A percentile compares a stretch with the other conserved stretches of the same genome.
Conservation (phyloP, 192 early-diverging fungal genomes). For the Gigaspora rosea region DNA sequence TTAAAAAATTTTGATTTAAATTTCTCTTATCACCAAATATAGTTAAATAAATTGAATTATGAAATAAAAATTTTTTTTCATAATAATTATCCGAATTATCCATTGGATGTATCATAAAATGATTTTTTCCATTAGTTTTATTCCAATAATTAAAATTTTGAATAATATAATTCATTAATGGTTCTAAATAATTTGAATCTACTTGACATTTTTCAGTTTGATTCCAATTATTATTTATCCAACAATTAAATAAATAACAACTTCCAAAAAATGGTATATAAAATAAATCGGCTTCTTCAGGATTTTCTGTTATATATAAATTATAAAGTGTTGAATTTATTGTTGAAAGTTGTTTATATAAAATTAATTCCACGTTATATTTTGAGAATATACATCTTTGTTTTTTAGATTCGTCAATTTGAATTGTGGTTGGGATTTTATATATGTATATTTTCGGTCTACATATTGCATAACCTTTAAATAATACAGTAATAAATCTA, state of each 20-base stretch:
- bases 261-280: constrained; percentile 52
- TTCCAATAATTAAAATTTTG: constrained; percentile 48
- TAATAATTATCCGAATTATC: constrained; percentile 45
- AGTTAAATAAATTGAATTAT: constrained; percentile 47
- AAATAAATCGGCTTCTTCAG: constrained; percentile 48
- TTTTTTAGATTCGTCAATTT: too few relatives aligned
- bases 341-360: constrained; percentile 41
- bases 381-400: too few relatives aligned
- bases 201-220: constrained; percentile 43
- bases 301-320: constrained; percentile 51
- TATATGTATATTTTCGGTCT: too few relatives aligned
- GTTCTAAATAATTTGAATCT: constrained; percentile 44
- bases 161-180: constrained; percentile 48
- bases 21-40: constrained; percentile 49
- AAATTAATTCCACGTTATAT: constrained; percentile 6
- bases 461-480: background rate
- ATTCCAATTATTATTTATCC: constrained; percentile 41
- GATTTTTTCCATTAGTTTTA: constrained; percentile 37
- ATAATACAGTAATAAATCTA: background rate
- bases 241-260: constrained; percentile 49
- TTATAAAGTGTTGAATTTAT: constrained; percentile 36
- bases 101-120: constrained; percentile 54
- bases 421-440: too few relatives aligned
- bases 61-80: constrained; percentile 27
- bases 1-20: constrained; percentile 32